Evolutionary conservation across 75 land plant species (phyloP).

Genomic region (Pseudotsuga menziesii): DNA sequence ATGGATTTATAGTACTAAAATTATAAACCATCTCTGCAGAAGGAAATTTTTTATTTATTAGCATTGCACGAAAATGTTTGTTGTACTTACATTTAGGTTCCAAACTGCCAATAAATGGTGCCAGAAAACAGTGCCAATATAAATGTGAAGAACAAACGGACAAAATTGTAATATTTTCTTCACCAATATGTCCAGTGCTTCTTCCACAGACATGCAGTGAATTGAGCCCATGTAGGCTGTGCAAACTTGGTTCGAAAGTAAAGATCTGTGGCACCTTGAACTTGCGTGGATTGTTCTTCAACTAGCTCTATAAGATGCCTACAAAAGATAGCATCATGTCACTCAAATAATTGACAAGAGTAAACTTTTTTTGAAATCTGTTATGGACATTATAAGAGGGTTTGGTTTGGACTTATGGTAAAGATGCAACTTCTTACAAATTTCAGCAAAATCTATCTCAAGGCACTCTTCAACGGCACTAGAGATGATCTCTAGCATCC

Average conservation of each 20-base stretch:
- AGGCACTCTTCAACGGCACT: conserved; percentile 35
- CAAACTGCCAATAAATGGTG: conserved; percentile 57
- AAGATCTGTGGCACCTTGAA: conserved; percentile 38
- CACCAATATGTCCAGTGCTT: conserved; percentile 73
- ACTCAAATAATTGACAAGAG: neutral
- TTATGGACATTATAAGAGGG: neutral
- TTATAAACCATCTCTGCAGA: neutral
- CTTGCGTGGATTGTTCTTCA: conserved; percentile 43
- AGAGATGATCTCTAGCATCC: conserved; percentile 69
- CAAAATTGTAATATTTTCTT: conserved; percentile 56
- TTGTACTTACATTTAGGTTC: conserved; percentile 45
- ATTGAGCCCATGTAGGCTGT: conserved; percentile 29
- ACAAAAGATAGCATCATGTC: neutral
- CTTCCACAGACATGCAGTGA: conserved; percentile 49
- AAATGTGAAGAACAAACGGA: conserved; percentile 51
- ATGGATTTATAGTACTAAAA: neutral
- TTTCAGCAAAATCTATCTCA: conserved; percentile 46
- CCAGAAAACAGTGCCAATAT: conserved; percentile 47
- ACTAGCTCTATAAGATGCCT: conserved; percentile 38
- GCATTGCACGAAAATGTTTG: neutral
- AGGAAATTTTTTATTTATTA: neutral
- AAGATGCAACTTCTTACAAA: conserved; percentile 47
- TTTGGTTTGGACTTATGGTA: conserved; percentile 14
- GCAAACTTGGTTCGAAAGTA: conserved; percentile 51
- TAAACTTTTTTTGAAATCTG: neutral